Evolutionary conservation across 202 grass and related monocot genomes (phyloP), one percentile per base, ranked within the genome.

Genomic region (Digitaria exilis): DNA sequence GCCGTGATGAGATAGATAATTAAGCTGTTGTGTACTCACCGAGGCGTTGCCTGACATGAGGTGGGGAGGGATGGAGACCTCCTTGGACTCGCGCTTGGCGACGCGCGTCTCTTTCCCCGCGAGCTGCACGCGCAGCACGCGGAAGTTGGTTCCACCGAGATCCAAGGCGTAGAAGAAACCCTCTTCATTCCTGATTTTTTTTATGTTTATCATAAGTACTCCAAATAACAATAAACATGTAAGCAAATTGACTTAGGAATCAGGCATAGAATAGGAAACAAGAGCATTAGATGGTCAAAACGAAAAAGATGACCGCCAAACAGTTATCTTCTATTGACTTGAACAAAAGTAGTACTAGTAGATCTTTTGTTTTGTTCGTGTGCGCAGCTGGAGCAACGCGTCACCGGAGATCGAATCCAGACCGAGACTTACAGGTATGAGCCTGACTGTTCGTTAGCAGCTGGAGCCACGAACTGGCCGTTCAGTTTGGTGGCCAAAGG

Each of bases 61-160:
- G 26, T 87, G 82, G 4, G 75, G 65, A 50, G 86, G 86, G 62
- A 94, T 89, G 7, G 89, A 81, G 2, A 91, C 86, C 60, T 94
- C 83, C 56, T 55, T 84, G 44, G 79, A 84, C 7, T 94, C 89
- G 4, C 37, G 89, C 73, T 84, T 49, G 22, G 62, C 75, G 0
- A 91, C 80, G 28, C 79, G 83, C 57, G 26, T 77, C 5, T 79
- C 92, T 31, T 81, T 89, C 3, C 89, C 86, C 0, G 65, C 88
- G 22, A 94, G 92, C 22, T 91, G 89, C 31, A 94, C 84, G 0
- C 83, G 89, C 83, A 94, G 65, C 5, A 94, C 89, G 13, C 92
- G 82, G 86, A 94, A 94, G 81, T 94, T 91, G 1, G 92, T 91
- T 69, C 92, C 92, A 13, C 92, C 92, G 0, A 94, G 86, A 57